Evolutionary conservation across 2,329 filamentous ascomycete species (phyloP).

Genomic region (Clarireedia monteithiana): DNA sequence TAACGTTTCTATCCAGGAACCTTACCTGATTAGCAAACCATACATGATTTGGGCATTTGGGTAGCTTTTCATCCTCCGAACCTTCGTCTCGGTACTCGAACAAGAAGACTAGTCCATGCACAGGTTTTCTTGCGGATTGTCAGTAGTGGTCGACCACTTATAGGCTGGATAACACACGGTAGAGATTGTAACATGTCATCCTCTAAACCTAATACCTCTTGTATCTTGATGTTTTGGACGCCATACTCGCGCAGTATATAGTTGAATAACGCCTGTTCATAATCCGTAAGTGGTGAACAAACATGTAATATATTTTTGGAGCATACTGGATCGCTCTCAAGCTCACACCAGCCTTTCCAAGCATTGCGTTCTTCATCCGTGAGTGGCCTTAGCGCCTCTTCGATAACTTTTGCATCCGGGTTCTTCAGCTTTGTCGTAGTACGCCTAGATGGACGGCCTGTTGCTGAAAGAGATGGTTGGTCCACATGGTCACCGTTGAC

Average conservation of each 20-base stretch:
- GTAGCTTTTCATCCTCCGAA: slow-evolving; percentile 39
- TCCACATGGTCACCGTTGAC: not conserved
- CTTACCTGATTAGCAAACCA: slow-evolving; percentile 92
- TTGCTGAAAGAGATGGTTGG: not conserved
- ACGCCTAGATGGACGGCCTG: not conserved
- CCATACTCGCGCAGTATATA: slow-evolving; percentile 74
- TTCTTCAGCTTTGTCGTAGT: not conserved
- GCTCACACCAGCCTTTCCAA: slow-evolving; percentile 71
- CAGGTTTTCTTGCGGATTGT: slow-evolving; percentile 50
- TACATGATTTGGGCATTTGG: slow-evolving; percentile 53
- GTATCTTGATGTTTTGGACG: slow-evolving; percentile 62
- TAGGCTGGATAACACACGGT: slow-evolving; percentile 41
- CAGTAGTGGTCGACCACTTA: slow-evolving; percentile 17
- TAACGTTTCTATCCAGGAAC: slow-evolving; percentile 4
- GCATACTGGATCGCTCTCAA: slow-evolving; percentile 78
- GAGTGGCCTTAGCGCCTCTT: slow-evolving; percentile 36
- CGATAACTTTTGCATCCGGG: slow-evolving; percentile 3
- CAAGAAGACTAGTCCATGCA: slow-evolving; percentile 83
- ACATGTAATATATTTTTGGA: not conserved
- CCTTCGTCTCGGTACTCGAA: slow-evolving; percentile 58
- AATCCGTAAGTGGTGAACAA: not conserved
- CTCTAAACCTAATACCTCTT: slow-evolving; percentile 71
- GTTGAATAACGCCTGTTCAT: slow-evolving; percentile 70
- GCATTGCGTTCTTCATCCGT: slow-evolving; percentile 44
- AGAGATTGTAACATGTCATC: slow-evolving; percentile 54